Conservation (phyloP, 495 filamentous ascomycete genomes). For the Penicillium arizonense region DNA sequence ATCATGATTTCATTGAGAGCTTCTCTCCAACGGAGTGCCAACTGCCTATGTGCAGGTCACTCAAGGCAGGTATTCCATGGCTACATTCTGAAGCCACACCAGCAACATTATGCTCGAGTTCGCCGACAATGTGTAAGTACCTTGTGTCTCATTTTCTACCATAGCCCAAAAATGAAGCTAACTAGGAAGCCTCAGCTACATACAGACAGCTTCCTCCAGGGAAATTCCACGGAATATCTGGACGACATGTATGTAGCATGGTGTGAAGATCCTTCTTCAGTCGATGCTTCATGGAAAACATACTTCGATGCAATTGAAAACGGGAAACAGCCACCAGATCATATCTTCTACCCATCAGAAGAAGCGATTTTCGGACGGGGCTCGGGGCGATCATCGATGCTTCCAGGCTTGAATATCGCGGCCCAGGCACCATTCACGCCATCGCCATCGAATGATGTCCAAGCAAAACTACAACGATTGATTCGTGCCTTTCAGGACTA, state of each 20-base stretch:
- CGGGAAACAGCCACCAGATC: constrained; percentile 81
- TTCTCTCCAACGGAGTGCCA: not conserved
- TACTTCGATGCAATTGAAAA: constrained; percentile 93
- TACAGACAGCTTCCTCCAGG: constrained; percentile 80
- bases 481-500: constrained; percentile 1
- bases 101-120: not conserved
- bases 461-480: not conserved
- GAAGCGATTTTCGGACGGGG: not conserved
- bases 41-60: not conserved
- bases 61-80: not conserved
- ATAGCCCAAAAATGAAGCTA: not conserved
- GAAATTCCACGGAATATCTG: constrained; percentile 87
- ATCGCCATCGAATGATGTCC: not conserved
- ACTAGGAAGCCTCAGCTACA: not conserved
- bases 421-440: constrained; percentile 37
- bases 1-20: not conserved
- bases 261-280: constrained; percentile 80
- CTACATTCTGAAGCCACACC: too few species aligned
- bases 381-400: not conserved
- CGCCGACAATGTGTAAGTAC: not conserved
- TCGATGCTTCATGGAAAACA: constrained; percentile 90
- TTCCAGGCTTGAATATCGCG: constrained; percentile 52
- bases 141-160: not conserved
- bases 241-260: constrained; percentile 93
- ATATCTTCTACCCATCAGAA: constrained; percentile 33